phyloP scores from a whole-genome alignment of 2,329 filamentous ascomycete genomes.

The Simplicillium sp. region DNA sequence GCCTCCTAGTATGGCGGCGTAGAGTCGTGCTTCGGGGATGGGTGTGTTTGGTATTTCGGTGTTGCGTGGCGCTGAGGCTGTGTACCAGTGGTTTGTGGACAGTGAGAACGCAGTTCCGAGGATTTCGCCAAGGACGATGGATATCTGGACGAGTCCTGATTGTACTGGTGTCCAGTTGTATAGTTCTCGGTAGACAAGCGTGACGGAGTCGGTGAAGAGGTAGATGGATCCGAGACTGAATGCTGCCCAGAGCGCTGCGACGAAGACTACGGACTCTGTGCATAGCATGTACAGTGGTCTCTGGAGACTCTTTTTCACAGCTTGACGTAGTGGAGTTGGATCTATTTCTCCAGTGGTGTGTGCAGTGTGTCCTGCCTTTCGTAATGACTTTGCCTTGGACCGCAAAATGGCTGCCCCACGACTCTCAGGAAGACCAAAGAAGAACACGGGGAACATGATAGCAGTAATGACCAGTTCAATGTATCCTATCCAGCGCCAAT shows the following conservation, averaged over 20 bases:
- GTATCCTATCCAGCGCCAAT: conserved; percentile 25
- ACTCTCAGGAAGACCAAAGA: too few relatives aligned
- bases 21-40: too few relatives aligned
- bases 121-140: too few relatives aligned
- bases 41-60: conserved; percentile 19
- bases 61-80: conserved; percentile 26
- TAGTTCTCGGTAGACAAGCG: conserved; percentile 10
- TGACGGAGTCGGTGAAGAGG: conserved; percentile 15
- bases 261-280: conserved; percentile 39
- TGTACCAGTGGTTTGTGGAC: conserved; percentile 22
- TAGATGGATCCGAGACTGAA: conserved; percentile 15
- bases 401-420: too few relatives aligned
- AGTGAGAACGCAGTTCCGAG: conserved; percentile 9
- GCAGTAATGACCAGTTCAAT: conserved; percentile 30
- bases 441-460: conserved; percentile 26
- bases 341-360: too few relatives aligned
- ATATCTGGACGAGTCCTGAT: neutral
- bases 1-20: too few relatives aligned
- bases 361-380: too few relatives aligned
- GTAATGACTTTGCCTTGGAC: too few relatives aligned
- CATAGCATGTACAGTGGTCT: too few relatives aligned
- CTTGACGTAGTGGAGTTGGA: too few relatives aligned
- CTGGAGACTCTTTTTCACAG: too few relatives aligned
- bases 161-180: conserved; percentile 10
- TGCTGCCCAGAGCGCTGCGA: conserved; percentile 33